Percentiles rank a stretch among this genome's conserved stretches.
Evolutionary conservation across 164 flowering plant genomes (phyloP).

Genomic region (Buxus sempervirens): DNA sequence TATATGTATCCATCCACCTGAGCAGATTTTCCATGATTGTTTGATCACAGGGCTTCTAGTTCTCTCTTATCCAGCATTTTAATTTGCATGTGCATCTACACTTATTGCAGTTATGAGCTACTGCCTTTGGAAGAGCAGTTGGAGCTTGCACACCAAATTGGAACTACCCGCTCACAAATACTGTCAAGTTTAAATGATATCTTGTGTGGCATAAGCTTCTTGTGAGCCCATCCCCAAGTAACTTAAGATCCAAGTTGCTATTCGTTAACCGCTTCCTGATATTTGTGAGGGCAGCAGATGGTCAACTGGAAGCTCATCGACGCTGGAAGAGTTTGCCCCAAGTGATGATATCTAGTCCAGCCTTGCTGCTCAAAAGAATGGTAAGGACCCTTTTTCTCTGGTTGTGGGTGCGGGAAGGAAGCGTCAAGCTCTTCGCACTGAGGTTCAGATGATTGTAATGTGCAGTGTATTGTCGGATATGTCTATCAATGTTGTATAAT

Average conservation of each 20-base stretch:
- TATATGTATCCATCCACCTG: background rate
- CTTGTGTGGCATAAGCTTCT: conserved; percentile 72
- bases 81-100: background rate
- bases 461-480: background rate
- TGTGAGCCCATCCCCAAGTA: conserved; percentile 31
- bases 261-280: background rate
- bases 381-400: background rate
- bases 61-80: background rate
- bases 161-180: conserved; percentile 84
- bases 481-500: background rate
- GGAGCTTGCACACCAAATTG: conserved; percentile 79
- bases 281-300: background rate
- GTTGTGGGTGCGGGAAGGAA: background rate
- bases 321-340: background rate
- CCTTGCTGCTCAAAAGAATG: background rate
- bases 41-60: background rate
- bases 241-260: no score
- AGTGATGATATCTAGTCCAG: background rate
- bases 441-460: background rate
- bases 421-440: background rate
- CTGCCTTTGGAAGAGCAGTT: conserved; percentile 84
- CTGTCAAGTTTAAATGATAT: conserved; percentile 80
- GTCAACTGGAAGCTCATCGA: background rate
- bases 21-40: background rate
- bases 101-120: conserved; percentile 76